Percentiles rank a stretch among this genome's conserved stretches.
phyloP scores from a whole-genome alignment of 352 stramenopile species.

The Globisporangium iwayamae region DNA sequence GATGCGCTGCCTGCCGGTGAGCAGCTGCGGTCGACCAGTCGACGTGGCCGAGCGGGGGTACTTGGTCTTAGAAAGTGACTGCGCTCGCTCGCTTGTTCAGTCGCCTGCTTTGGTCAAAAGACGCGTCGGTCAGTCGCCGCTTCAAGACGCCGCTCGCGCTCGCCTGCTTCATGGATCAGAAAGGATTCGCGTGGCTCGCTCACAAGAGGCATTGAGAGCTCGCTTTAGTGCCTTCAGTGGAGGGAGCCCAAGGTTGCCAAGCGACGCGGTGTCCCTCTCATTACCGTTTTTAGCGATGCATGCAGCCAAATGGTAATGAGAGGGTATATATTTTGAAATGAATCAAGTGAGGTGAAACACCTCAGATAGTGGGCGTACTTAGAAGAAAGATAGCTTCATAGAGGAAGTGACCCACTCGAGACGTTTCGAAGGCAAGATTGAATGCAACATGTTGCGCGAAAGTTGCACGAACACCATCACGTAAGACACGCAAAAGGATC shows the following conservation, averaged over 20 bases:
- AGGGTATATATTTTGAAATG: not conserved
- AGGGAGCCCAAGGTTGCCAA: not conserved
- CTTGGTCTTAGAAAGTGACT: constrained; percentile 1
- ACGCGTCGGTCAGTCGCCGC: constrained; percentile 16
- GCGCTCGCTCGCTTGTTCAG: not conserved
- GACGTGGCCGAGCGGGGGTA: not conserved
- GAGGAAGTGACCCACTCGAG: not conserved
- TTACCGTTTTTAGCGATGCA: too few relatives aligned
- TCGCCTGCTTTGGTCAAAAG: constrained; percentile 8
- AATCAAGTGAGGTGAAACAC: too few relatives aligned
- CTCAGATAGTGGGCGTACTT: not conserved
- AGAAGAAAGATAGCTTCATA: not conserved
- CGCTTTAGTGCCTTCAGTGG: constrained; percentile 1
- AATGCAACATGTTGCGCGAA: constrained; percentile 10
- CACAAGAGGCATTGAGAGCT: not conserved
- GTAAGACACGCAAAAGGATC: not conserved
- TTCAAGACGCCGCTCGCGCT: constrained; percentile 15
- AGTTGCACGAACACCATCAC: constrained; percentile 3
- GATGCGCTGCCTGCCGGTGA: constrained; percentile 6
- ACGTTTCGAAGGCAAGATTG: not conserved
- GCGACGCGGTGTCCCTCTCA: not conserved
- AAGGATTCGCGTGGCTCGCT: not conserved
- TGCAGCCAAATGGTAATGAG: constrained; percentile 4
- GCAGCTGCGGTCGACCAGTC: not conserved
- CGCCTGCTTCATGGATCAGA: constrained; percentile 3